phyloP scores from a whole-genome alignment of 306 rosid species.

The Mimosa pudica region DNA sequence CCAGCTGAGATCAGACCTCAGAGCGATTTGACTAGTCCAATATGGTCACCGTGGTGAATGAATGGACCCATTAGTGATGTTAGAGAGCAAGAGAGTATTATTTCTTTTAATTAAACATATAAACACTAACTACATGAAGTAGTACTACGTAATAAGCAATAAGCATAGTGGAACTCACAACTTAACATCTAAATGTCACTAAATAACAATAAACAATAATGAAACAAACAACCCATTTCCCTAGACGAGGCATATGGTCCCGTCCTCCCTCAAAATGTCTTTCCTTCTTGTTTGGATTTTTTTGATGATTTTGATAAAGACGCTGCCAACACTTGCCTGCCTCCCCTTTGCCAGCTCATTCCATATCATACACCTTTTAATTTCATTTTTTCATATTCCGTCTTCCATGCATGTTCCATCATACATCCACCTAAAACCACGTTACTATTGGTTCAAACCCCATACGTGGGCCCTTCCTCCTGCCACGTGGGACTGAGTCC shows the following conservation, averaged over 20 bases:
- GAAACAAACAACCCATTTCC: constrained; percentile 27
- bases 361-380: background rate
- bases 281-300: constrained; percentile 31
- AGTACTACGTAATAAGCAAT: no score
- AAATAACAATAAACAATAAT: no score
- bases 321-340: constrained; percentile 29
- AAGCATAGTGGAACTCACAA: no score
- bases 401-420: background rate
- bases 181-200: no score
- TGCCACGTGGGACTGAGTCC: constrained; percentile 25
- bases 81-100: background rate
- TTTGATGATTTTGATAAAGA: constrained; percentile 42
- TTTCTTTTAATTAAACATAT: no score
- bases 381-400: background rate
- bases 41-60: background rate
- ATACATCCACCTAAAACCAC: background rate
- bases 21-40: constrained; percentile 35
- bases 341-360: constrained; percentile 28
- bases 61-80: background rate
- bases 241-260: constrained; percentile 27
- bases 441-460: background rate
- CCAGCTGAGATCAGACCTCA: background rate
- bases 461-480: constrained; percentile 24
- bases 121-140: no score
- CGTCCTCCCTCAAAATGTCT: constrained; percentile 14